A percentile compares a stretch with the other conserved stretches of the same genome.
These are phyloP conservation scores for Rhodotorula sp. DNA, from an alignment of 1,284 basidiomycete genomes.

Conservation along the genomic window DNA sequence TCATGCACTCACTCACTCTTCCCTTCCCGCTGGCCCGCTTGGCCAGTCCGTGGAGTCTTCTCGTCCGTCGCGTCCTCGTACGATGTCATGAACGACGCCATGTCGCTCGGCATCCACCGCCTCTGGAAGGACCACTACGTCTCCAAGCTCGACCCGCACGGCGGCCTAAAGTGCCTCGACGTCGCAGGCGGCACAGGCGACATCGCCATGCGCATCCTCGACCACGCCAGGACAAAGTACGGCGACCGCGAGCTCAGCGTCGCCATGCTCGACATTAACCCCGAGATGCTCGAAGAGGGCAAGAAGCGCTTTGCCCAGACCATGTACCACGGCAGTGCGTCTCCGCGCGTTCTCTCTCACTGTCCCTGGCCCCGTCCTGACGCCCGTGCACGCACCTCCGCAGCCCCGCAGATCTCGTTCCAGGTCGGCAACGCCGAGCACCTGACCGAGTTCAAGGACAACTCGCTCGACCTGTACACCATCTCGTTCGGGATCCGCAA, in stretches of 20 bases:
- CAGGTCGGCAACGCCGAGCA: conserved; percentile 91
- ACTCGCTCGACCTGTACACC: conserved; percentile 93
- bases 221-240: conserved; percentile 85
- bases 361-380: not conserved
- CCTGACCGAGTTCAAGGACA: conserved; percentile 70
- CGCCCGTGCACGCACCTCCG: not conserved
- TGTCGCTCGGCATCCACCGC: conserved; percentile 93
- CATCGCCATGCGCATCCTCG: conserved; percentile 90
- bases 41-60: conserved; percentile 81
- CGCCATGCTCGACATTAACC: conserved; percentile 92
- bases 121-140: conserved; percentile 98
- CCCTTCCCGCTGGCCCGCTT: not conserved
- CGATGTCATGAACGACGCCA: conserved; percentile 90
- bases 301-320: conserved; percentile 87
- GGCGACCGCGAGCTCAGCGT: conserved; percentile 85
- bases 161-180: conserved; percentile 72
- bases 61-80: conserved; percentile 94
- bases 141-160: conserved; percentile 70
- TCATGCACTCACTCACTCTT: not conserved
- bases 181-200: conserved; percentile 98
- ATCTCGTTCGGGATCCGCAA: conserved; percentile 99
- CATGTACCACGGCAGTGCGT: conserved; percentile 93
- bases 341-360: conserved; percentile 31
- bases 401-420: conserved; percentile 92
- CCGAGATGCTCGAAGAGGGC: conserved; percentile 92